Evolutionary conservation across 225 moss, liverwort and hornwort genomes (phyloP).

Genomic region (Physcomitrellopsis africana): DNA sequence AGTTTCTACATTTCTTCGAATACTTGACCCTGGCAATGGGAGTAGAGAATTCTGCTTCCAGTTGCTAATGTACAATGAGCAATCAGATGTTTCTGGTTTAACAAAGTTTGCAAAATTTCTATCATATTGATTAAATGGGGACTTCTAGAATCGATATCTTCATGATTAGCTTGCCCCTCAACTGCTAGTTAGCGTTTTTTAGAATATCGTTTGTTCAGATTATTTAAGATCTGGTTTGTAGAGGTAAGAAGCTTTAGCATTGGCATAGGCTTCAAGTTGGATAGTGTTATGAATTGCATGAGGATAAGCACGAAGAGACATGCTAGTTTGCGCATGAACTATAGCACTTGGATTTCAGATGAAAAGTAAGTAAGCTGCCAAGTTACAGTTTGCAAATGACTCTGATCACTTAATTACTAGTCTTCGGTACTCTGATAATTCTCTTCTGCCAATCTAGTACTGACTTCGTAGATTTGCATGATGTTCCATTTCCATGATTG

Average conservation of each 20-base stretch:
- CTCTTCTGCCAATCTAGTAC: no score
- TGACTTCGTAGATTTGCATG: no score
- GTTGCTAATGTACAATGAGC: background rate
- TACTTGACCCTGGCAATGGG: conserved; percentile 25
- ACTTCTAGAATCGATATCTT: background rate
- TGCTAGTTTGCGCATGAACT: no score
- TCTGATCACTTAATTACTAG: no score
- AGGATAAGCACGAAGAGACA: no score
- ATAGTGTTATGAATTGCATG: no score
- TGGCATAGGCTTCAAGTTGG: no score
- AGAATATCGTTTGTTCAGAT: background rate
- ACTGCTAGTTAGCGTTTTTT: background rate
- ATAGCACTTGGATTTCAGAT: no score
- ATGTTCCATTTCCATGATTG: no score
- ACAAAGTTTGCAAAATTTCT: background rate
- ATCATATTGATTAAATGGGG: background rate
- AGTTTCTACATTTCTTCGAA: conserved; percentile 14
- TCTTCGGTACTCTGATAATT: no score
- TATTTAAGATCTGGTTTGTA: background rate
- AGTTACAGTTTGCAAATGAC: no score
- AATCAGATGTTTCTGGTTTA: background rate
- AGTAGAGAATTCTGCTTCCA: conserved; percentile 5
- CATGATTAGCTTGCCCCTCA: conserved; percentile 3
- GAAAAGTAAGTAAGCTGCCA: no score
- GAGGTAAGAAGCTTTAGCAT: background rate